Conservation (phyloP, 1,284 basidiomycete genomes). For the Leccinum variabile region DNA sequence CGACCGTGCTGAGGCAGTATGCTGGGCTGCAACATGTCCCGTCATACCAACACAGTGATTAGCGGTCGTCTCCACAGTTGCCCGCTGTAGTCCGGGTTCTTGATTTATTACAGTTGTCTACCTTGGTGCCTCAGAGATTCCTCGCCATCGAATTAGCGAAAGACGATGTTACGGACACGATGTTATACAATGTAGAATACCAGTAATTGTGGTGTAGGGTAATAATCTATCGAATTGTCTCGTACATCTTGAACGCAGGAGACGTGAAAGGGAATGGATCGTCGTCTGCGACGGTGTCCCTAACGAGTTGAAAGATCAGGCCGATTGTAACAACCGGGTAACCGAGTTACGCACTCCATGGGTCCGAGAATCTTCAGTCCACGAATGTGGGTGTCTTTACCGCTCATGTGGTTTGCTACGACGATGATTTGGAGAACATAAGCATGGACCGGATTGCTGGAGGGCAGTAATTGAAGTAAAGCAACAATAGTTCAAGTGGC, state of each 20-base stretch:
- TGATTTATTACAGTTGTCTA: conserved; percentile 16
- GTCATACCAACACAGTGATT: conserved; percentile 35
- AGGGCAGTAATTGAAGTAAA: conserved; percentile 5
- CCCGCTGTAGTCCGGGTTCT: conserved; percentile 1
- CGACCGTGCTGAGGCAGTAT: conserved; percentile 28
- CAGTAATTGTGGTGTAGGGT: conserved; percentile 25
- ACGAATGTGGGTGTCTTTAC: conserved; percentile 97
- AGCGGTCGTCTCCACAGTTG: conserved; percentile 5
- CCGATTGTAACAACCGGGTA: neutral
- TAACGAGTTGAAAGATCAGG: conserved; percentile 19
- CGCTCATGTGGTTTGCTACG: conserved; percentile 94
- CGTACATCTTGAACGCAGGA: conserved; percentile 71
- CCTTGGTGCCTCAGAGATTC: neutral
- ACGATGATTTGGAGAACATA: conserved; percentile 92
- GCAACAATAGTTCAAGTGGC: neutral
- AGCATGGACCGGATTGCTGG: conserved; percentile 82
- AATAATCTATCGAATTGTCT: conserved; percentile 62
- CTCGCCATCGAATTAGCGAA: conserved; percentile 2
- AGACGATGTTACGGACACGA: conserved; percentile 13
- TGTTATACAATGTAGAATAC: conserved; percentile 33
- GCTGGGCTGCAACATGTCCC: conserved; percentile 31
- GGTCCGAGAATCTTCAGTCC: conserved; percentile 87
- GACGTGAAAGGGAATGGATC: conserved; percentile 71
- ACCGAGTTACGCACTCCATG: conserved; percentile 56
- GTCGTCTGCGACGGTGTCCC: conserved; percentile 50